phyloP scores from a whole-genome alignment of 257 asterid species.

The Solanum infundibuliforme region DNA sequence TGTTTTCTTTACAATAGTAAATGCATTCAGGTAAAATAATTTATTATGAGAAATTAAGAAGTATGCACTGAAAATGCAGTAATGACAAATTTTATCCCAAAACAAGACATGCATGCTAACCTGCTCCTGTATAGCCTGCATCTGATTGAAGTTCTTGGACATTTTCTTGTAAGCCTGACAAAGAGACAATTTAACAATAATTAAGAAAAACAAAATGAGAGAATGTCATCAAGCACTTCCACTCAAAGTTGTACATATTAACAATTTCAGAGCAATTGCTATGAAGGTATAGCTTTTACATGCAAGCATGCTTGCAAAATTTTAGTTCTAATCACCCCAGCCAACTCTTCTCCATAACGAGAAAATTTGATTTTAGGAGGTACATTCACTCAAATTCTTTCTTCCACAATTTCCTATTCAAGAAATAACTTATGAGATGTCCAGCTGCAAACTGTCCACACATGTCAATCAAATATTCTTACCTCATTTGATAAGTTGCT shows the following conservation, averaged over 20 bases:
- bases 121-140: slow-evolving; percentile 86
- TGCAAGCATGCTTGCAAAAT: background rate
- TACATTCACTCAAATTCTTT: background rate
- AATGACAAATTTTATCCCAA: background rate
- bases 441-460: background rate
- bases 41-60: background rate
- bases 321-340: background rate
- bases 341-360: background rate
- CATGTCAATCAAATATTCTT: background rate
- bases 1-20: background rate
- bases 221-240: background rate
- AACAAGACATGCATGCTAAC: slow-evolving; percentile 16
- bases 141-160: slow-evolving; percentile 51
- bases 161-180: slow-evolving; percentile 76
- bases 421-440: background rate
- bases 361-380: background rate
- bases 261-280: background rate
- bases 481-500: background rate
- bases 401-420: background rate
- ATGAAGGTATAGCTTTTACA: background rate
- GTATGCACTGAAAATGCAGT: background rate
- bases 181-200: background rate
- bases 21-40: background rate
- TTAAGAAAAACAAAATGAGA: background rate
- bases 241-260: background rate